Evolutionary conservation across 768 basidiomycete species (phyloP), one percentile per base, ranked within the genome.

Genomic region (Leccinum sublutescens): DNA sequence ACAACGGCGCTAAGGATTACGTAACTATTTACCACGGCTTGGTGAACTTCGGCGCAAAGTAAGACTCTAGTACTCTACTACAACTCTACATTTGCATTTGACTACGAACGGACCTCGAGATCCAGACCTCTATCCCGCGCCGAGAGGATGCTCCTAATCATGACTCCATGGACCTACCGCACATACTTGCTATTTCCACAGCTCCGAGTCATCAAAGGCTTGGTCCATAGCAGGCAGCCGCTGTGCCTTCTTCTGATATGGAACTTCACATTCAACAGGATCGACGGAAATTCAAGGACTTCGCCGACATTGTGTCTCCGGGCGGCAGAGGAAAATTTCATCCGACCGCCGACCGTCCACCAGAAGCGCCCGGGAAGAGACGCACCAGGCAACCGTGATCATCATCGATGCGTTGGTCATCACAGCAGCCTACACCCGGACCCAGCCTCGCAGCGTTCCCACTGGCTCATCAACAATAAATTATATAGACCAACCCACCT

Each of bases 301-400:
- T 49, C 62, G 79, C 79, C 78, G n/a, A 82, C 73, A 14, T 81
- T 82, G 60, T 75, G 74, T 7, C 56, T 66, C 9, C 40, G 2
- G 80, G 72, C 4, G 77, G 69, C 9, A 80, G 58, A 6, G 68
- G 62, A 43, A 77, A 78, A 56, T 83, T 80, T 2, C 82, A 80
- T 5, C 79, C 80, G n/a, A 12, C 82, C 29, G 74, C 66, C 4
- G 79, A 55, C 78, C 80, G 84, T 19, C 81, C 82, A 29, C 79
- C 81, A 14, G 77, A 74, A 25, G 80, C 75, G 40, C 79, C 82
- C 75, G 73, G 55, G 55, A 43, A 9, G 74, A 73, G 9, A 73
- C 25, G 9, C 78, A 79, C 9, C 82, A 75, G 66, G 2, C 77
- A 73, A 0, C 70, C 72, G 12, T 76, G 65, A 9, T 71, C 62